Percentiles rank a stretch among this genome's conserved stretches.
Conservation (phyloP, 805 yeast species). For the Wickerhamomyces tratensis region DNA sequence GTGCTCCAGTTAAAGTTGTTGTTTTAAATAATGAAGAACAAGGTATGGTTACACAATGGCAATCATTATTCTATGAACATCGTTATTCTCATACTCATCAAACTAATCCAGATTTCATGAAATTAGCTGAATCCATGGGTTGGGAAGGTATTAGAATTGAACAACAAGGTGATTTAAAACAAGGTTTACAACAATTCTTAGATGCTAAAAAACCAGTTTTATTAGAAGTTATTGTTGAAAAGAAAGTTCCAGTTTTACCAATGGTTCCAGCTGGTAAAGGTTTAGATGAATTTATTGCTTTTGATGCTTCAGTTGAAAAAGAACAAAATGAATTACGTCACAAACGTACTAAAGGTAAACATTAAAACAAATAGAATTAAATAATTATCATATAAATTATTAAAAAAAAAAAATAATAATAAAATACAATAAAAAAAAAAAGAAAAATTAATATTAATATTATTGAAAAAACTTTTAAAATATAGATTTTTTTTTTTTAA, state of each 20-base stretch:
- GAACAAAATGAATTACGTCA: slow-evolving; percentile 59
- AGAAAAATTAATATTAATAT: too few species aligned
- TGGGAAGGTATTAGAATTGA: slow-evolving; percentile 69
- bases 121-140: slow-evolving; percentile 92
- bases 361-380: slow-evolving; percentile 23
- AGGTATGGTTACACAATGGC: slow-evolving; percentile 99
- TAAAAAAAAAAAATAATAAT: too few species aligned
- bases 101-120: slow-evolving; percentile 85
- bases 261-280: slow-evolving; percentile 98
- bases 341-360: slow-evolving; percentile 65
- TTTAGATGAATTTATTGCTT: slow-evolving; percentile 83
- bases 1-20: slow-evolving; percentile 81
- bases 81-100: slow-evolving; percentile 98
- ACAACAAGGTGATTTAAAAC: slow-evolving; percentile 55
- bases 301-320: slow-evolving; percentile 74
- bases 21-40: slow-evolving; percentile 96
- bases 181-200: slow-evolving; percentile 57
- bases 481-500: too few species aligned
- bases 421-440: too few species aligned
- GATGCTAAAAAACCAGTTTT: slow-evolving; percentile 69
- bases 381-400: too few species aligned
- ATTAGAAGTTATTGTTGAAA: slow-evolving; percentile 84
- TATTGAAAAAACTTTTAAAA: too few species aligned
- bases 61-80: slow-evolving; percentile 91
- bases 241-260: slow-evolving; percentile 89